Base-by-base conservation (phyloP, 78 protist species). In the Tieghemostelium lacteum region DNA sequence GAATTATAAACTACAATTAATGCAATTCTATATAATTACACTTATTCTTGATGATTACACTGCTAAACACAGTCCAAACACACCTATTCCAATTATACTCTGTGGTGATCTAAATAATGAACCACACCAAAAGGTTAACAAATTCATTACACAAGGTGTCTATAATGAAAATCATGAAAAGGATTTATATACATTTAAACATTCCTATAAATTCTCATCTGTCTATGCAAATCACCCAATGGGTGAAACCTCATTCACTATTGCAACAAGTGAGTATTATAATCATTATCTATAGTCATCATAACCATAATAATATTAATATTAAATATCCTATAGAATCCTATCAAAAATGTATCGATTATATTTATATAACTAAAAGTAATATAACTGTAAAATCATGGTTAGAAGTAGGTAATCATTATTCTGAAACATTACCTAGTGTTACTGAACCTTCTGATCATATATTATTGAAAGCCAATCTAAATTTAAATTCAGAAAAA, bases 401-500 rank as follows among this genome's bases (percentile, higher is more conserved):
- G 36, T 52, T 63, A 31, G 86, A 65, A 40, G 36, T 76, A 12
- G 86, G 65, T 28, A 22, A 65, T 31, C 62, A 65, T 36, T 72
- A 72, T 55, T 28, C 45, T 26, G 19, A 14, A 34, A 2, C 3
- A 7, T 29, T 72, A 19, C 78, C 78, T 54, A 29, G 63, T 1
- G 6, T 62, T n/a, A 31, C 55, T 2, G 73, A 76, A 2, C 63
- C 86, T 28, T 76, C 86, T n/a, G 86, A 63, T 50, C 86, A 76
- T 42, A 63, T 65, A 19, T 31, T 76, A 70, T n/a, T 65, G 39
- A 2, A 40, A 33, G 85, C 85, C n/a, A 60, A 75, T 28, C 34
- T 75, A 6, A 36, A 64, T 64, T 3, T 64, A 17, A n/a, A n/a
- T n/a, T n/a, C n/a, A n/a, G n/a, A n/a, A n/a, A n/a, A n/a, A n/a